Base-by-base conservation (phyloP, 768 basidiomycete species). In the Cyclocybe aegerita region DNA sequence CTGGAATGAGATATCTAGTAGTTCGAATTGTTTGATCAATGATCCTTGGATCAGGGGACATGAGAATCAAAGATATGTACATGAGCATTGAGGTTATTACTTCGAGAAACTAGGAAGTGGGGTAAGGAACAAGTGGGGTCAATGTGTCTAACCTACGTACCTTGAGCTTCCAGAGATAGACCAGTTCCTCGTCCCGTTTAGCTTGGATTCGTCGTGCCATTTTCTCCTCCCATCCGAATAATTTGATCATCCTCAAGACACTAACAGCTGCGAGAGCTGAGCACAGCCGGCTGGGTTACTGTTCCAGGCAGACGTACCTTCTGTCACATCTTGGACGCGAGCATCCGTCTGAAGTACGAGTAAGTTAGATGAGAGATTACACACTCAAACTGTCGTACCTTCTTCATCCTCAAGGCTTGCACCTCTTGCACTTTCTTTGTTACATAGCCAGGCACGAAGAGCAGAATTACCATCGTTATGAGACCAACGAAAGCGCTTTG, bases 211-310 rank as follows among this genome's bases (percentile, higher is more conserved):
- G 72, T 9, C 74, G 62, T 16, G 77, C 69, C 60, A 86, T 77
- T 41, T 79, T 75, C 50, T 76, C 74, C 73, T 84, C 77, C 77
- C 87, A 79, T 7, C 76, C 87, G 57, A 90, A 88, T 37, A 88
- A 68, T 65, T 89, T 88, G 60, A 87, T 71, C 80, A 87, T 86
- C 12, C 85, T 76, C 10, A 85, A 57, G 23, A 80, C 74, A 52
- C 72, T 74, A 60, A 83, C 70, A 9, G 71, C 81, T 81, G 43
- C 4, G 32, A 46, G 66, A 68, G 16, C 12, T 55, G 30, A 5
- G 14, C 17, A n/a, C 31, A 14, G 9, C 6, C 10, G 9, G 16
- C 16, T 32, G 36, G 12, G 16, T n/a, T 1, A 11, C 23, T 23
- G 3, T 17, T 15, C 9, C 8, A 23, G 8, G 9, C 11, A 2